Base-by-base conservation (phyloP, 2,329 filamentous ascomycete species). In the Ophiostoma ips region DNA sequence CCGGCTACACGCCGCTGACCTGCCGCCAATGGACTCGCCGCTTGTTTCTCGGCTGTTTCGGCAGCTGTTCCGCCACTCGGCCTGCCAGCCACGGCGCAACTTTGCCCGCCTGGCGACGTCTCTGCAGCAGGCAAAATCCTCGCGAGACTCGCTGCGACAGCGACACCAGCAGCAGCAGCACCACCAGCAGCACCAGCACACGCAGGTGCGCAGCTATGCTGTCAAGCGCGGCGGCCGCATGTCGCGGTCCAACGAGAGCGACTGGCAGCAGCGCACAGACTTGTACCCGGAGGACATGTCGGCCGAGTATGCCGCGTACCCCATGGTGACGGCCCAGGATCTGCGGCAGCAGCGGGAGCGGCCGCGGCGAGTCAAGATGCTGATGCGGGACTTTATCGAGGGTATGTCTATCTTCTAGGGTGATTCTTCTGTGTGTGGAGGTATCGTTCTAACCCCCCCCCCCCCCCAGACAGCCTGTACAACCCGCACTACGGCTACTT, bases 401-500 rank as follows among this genome's bases (percentile, higher is more conserved):
- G 89, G 85, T 88, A 62, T 57, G 64, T 63, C 31, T 1, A 3
- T 15, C n/a, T 1, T n/a, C 1, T 34, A 8, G 21, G 10, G 30
- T n/a, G n/a, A n/a, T n/a, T n/a, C n/a, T n/a, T n/a, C n/a, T n/a
- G n/a, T n/a, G n/a, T n/a, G n/a, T n/a, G n/a, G n/a, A n/a, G n/a
- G 6, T 11, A 31, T 31, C 30, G 30, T 31, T 11, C 30, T 31
- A n/a, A n/a, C n/a, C n/a, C 8, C 10, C 45, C 34, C 12, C 36
- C 46, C 2, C 21, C 7, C 10, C 11, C 48, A 94, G 89, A 95
- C 68, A 92, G 87, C 62, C 70, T 95, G 13, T 96, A 96, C 64
- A 95, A 96, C 62, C 88, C 88, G 0, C 75, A 87, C 58, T 96
- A 95, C 62, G 89, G 90, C 58, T 95, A 95, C 70, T 95, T 95